phyloP scores from a whole-genome alignment of 257 asterid species.

The Mitragyna speciosa region DNA sequence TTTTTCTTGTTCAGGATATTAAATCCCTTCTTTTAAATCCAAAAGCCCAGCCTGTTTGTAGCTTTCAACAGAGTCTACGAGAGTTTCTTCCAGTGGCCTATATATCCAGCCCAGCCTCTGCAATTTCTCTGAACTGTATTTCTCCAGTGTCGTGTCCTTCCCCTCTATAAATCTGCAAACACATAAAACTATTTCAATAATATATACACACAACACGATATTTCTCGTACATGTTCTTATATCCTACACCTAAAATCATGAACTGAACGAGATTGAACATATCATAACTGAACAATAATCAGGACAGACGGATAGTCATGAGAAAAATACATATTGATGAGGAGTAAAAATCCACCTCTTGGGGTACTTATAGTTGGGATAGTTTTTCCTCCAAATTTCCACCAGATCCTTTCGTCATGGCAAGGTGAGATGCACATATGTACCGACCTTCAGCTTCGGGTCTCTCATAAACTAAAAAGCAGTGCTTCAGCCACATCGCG shows the following conservation, averaged over 20 bases:
- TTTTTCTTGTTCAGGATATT: no score
- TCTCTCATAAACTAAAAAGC: conserved; percentile 52
- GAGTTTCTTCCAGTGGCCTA: conserved; percentile 60
- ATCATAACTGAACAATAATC: no score
- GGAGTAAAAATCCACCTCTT: conserved; percentile 43
- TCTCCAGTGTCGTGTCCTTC: background rate
- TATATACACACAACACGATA: background rate
- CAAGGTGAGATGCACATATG: conserved; percentile 49
- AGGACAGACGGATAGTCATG: background rate
- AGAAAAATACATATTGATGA: background rate
- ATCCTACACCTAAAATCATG: background rate
- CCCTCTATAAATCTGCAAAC: conserved; percentile 52
- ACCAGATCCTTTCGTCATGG: conserved; percentile 41
- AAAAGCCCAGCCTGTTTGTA: conserved; percentile 53
- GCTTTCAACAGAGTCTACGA: conserved; percentile 60
- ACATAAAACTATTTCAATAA: background rate
- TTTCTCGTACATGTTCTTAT: background rate
- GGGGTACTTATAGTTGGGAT: conserved; percentile 65
- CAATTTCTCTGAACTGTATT: conserved; percentile 51
- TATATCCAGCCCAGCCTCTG: conserved; percentile 65
- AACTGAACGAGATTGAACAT: background rate
- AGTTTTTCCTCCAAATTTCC: conserved; percentile 43
- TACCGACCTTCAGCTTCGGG: conserved; percentile 73
- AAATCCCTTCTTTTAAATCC: conserved; percentile 15
- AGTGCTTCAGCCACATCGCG: conserved; percentile 69